These are phyloP conservation scores for Chlamydomonas asymmetrica DNA, from an alignment of 139 green algal species.

Conservation along the genomic window DNA sequence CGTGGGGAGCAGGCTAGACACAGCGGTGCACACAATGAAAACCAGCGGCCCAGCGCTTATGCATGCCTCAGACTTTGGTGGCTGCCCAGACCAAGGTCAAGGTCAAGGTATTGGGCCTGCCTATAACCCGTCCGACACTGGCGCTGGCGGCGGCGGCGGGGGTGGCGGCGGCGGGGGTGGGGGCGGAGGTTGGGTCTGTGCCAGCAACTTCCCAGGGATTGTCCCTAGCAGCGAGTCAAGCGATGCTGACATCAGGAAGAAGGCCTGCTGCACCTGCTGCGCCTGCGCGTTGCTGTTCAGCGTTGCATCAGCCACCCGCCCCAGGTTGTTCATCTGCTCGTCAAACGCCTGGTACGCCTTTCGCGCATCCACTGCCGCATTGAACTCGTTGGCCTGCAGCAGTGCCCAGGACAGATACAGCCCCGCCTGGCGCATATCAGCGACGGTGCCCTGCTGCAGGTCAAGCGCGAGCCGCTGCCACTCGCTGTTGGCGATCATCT, in stretches of 20 bases:
- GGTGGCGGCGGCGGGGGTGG: too few species aligned
- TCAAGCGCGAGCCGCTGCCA: constrained; percentile 1
- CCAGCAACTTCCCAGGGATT: constrained; percentile 1
- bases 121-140: too few species aligned
- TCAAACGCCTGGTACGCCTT: constrained; percentile 21
- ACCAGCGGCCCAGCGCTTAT: too few species aligned
- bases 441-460: constrained; percentile 11
- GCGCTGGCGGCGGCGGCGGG: too few species aligned
- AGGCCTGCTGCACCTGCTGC: constrained; percentile 32
- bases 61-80: too few species aligned
- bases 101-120: too few species aligned
- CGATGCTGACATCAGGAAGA: constrained; percentile 27
- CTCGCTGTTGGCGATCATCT: constrained; percentile 9
- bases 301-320: background rate
- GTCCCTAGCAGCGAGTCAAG: constrained; percentile 14
- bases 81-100: too few species aligned
- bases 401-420: constrained; percentile 40
- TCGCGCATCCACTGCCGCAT: background rate
- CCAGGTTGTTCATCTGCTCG: constrained; percentile 24
- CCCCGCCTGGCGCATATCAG: constrained; percentile 32
- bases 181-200: too few species aligned
- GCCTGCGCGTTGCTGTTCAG: background rate
- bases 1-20: too few species aligned
- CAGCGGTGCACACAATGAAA: too few species aligned
- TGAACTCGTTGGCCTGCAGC: constrained; percentile 28